Percentiles rank a stretch among this genome's conserved stretches.
phyloP scores from a whole-genome alignment of 306 rosid genomes.

The Ormosia semicastrata region DNA sequence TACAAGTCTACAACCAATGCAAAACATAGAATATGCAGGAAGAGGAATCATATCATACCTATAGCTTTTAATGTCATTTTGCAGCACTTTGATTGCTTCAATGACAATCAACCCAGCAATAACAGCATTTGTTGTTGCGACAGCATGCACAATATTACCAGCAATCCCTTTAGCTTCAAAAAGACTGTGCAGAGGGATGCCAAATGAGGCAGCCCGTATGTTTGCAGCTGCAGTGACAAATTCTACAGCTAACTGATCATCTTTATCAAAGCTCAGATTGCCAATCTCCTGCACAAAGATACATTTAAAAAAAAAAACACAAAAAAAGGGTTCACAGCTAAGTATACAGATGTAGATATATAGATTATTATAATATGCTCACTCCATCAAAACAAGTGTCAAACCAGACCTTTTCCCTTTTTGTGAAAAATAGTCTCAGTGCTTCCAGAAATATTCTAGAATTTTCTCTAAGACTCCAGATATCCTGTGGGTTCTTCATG shows the following conservation, averaged over 20 bases:
- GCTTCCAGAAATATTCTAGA: conserved; percentile 81
- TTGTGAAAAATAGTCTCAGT: conserved; percentile 67
- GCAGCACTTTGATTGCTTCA: conserved; percentile 95
- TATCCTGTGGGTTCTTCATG: conserved; percentile 97
- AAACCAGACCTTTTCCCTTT: conserved; percentile 73
- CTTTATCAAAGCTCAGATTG: conserved; percentile 89
- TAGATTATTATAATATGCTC: conserved; percentile 7
- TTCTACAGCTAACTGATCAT: conserved; percentile 97
- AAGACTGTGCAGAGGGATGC: conserved; percentile 89
- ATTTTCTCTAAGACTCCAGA: conserved; percentile 89
- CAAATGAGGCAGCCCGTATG: conserved; percentile 90
- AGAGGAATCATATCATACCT: conserved; percentile 54
- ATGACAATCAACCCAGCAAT: conserved; percentile 98
- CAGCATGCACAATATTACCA: conserved; percentile 98
- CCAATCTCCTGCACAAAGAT: conserved; percentile 75
- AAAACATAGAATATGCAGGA: conserved; percentile 7
- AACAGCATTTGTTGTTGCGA: conserved; percentile 95
- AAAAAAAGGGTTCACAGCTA: not conserved
- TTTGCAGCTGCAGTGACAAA: conserved; percentile 98
- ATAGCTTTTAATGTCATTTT: conserved; percentile 60
- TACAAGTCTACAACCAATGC: not conserved
- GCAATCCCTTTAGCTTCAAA: conserved; percentile 99
- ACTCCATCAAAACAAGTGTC: conserved; percentile 20
- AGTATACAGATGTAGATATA: not conserved
- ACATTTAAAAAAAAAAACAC: not conserved